Evolutionary conservation across 108 stramenopile genomes (phyloP).

Genomic region (Cafeteria roenbergensis): DNA sequence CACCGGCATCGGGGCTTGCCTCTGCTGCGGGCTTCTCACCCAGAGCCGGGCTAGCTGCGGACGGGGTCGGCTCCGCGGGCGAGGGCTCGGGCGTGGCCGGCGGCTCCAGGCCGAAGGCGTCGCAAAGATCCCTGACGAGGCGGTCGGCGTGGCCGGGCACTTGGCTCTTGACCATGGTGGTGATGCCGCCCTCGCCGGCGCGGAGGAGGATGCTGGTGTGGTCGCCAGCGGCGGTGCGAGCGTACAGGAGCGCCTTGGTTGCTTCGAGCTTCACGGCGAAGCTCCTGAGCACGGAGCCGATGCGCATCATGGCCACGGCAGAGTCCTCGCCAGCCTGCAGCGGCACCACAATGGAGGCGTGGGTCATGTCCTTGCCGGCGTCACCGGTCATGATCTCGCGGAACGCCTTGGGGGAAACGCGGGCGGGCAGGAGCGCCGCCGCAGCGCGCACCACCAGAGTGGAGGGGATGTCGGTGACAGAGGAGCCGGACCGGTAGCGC

Average conservation of each 20-base stretch:
- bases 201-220: neutral
- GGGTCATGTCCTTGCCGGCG: neutral
- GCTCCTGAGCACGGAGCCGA: neutral
- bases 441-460: neutral
- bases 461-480: neutral
- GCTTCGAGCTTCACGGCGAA: neutral
- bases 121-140: neutral
- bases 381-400: conserved; percentile 3
- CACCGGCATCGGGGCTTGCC: neutral
- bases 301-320: neutral
- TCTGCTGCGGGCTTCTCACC: neutral
- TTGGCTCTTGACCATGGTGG: neutral
- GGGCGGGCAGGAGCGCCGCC: neutral
- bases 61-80: too few species aligned
- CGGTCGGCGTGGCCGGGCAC: neutral
- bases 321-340: neutral
- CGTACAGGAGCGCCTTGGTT: neutral
- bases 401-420: conserved; percentile 32
- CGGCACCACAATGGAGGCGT: neutral
- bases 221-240: neutral
- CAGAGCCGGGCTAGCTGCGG: neutral
- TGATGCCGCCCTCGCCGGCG: neutral
- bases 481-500: neutral
- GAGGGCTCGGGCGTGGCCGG: neutral
- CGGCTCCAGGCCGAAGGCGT: neutral